Percentiles rank a stretch among this genome's conserved stretches.
Conservation (phyloP, 1,139 yeast species). For the Taiozyma sp. region DNA sequence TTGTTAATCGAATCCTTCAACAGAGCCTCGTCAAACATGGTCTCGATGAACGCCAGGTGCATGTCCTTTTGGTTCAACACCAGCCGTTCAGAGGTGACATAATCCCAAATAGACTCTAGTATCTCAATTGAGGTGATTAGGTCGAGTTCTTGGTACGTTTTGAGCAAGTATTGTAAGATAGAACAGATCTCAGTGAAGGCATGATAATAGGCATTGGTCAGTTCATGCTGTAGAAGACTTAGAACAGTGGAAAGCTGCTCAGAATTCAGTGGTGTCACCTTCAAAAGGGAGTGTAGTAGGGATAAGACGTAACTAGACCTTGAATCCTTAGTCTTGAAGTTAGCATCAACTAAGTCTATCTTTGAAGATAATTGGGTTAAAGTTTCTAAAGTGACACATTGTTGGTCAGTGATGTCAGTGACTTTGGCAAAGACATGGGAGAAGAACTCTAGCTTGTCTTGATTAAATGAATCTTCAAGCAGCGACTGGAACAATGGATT, state of each 20-base stretch:
- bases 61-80: constrained; percentile 59
- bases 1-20: constrained; percentile 27
- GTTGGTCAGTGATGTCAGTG: constrained; percentile 12
- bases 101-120: constrained; percentile 48
- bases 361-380: constrained; percentile 1
- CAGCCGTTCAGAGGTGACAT: constrained; percentile 53
- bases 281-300: constrained; percentile 8
- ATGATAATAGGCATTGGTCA: constrained; percentile 3
- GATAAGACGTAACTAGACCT: constrained; percentile 10
- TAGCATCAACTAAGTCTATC: background rate
- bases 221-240: constrained; percentile 3
- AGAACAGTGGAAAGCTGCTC: constrained; percentile 2
- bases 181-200: constrained; percentile 14
- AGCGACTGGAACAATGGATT: constrained; percentile 16
- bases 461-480: constrained; percentile 13
- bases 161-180: constrained; percentile 23
- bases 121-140: constrained; percentile 24
- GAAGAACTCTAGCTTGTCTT: constrained; percentile 27
- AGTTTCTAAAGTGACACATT: constrained; percentile 9
- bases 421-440: constrained; percentile 20
- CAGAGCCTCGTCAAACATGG: constrained; percentile 34
- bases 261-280: constrained; percentile 10
- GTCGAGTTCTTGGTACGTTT: constrained; percentile 14
- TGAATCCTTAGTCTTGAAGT: constrained; percentile 18
- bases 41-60: constrained; percentile 49